A percentile compares a stretch with the other conserved stretches of the same genome.
Evolutionary conservation across 1,139 yeast genomes (phyloP).

Genomic region (Debaryomyces singareniensis): DNA sequence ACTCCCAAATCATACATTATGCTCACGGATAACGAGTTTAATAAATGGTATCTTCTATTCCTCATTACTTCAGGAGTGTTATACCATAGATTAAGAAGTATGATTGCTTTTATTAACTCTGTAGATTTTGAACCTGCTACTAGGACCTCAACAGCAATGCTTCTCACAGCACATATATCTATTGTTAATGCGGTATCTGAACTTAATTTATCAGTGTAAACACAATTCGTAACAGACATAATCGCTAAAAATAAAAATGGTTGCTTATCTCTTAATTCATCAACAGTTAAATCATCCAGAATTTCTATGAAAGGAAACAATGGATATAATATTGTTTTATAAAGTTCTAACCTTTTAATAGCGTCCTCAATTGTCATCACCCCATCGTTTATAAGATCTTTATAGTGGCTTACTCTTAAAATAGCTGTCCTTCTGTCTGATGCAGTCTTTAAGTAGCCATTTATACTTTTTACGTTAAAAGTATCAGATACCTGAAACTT

Average conservation of each 20-base stretch:
- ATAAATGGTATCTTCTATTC: conserved; percentile 69
- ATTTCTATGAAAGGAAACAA: conserved; percentile 52
- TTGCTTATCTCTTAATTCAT: conserved; percentile 39
- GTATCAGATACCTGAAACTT: not conserved
- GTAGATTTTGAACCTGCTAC: conserved; percentile 67
- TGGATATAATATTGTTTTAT: conserved; percentile 30
- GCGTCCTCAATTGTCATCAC: conserved; percentile 48
- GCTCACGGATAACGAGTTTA: conserved; percentile 60
- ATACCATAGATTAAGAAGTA: conserved; percentile 70
- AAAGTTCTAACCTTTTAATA: conserved; percentile 34
- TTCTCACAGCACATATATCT: conserved; percentile 54
- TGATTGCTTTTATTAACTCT: conserved; percentile 58
- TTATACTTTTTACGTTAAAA: not conserved
- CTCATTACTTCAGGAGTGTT: conserved; percentile 78
- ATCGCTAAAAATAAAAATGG: conserved; percentile 63
- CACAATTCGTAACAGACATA: conserved; percentile 54
- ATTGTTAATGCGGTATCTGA: conserved; percentile 30
- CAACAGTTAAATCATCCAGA: conserved; percentile 36
- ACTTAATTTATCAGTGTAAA: conserved; percentile 25
- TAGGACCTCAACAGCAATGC: conserved; percentile 57
- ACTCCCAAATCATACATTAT: conserved; percentile 74
- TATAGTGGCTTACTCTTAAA: conserved; percentile 7
- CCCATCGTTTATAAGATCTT: conserved; percentile 45
- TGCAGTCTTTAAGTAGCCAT: not conserved
- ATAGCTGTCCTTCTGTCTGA: not conserved